A percentile compares a stretch with the other conserved stretches of the same genome.
Conservation (phyloP, 352 stramenopile genomes). For the Pythium phragmiticola region DNA sequence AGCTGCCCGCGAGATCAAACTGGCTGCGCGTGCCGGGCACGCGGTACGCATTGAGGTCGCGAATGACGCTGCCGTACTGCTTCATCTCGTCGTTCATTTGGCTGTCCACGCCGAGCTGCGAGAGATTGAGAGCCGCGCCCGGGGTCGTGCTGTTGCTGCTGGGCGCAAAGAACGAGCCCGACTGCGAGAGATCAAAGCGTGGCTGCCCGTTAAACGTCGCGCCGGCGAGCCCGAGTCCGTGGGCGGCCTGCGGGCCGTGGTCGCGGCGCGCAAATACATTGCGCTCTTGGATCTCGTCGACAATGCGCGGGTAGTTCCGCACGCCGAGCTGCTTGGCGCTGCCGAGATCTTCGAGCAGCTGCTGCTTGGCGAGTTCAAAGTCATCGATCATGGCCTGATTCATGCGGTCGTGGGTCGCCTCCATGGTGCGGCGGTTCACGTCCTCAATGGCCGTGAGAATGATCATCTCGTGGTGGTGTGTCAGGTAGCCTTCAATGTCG, state of each 20-base stretch:
- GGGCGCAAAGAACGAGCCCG: constrained; percentile 27
- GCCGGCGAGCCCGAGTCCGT: constrained; percentile 48
- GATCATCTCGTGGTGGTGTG: constrained; percentile 92
- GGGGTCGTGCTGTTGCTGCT: constrained; percentile 25
- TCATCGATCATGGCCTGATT: constrained; percentile 87
- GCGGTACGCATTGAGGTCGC: constrained; percentile 67
- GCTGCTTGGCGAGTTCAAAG: constrained; percentile 76
- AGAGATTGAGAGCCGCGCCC: constrained; percentile 43
- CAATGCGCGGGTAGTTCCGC: constrained; percentile 65
- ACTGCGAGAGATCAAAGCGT: constrained; percentile 47
- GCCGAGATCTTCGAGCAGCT: constrained; percentile 69
- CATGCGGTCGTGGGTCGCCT: constrained; percentile 80
- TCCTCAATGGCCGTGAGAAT: constrained; percentile 89
- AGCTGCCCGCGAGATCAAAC: constrained; percentile 61
- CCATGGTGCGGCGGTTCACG: constrained; percentile 74
- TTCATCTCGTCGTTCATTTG: constrained; percentile 86
- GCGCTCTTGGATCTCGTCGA: constrained; percentile 41
- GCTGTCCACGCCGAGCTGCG: constrained; percentile 60
- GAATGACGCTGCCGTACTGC: constrained; percentile 68
- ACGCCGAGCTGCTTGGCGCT: constrained; percentile 66
- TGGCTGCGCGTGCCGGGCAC: constrained; percentile 70
- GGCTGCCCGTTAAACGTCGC: constrained; percentile 48
- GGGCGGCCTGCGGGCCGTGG: constrained; percentile 19
- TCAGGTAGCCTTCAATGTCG: constrained; percentile 86
- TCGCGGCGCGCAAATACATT: constrained; percentile 53